Conservation (phyloP, 148 eudicot genomes). For the Persicaria maculosa region DNA sequence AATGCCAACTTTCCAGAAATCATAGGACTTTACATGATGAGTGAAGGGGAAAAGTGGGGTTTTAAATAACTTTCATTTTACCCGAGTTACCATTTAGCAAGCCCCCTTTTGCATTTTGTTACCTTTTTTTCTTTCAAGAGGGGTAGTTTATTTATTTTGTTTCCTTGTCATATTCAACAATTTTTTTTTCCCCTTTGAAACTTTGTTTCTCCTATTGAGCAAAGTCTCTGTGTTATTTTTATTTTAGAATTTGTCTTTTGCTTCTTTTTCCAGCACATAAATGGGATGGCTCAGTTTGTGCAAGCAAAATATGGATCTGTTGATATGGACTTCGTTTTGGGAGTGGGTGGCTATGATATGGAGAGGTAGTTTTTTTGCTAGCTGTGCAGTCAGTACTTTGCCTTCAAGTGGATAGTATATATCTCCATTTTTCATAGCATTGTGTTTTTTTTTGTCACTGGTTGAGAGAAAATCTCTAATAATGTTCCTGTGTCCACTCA, state of each 20-base stretch:
- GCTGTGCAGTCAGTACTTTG: neutral
- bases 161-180: too few relatives aligned
- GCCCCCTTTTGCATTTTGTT: too few relatives aligned
- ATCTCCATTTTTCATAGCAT: neutral
- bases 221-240: neutral
- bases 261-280: slow-evolving; percentile 53
- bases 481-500: neutral
- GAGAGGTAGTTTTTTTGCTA: slow-evolving; percentile 45
- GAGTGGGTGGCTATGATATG: slow-evolving; percentile 96
- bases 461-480: neutral
- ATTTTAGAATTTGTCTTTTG: slow-evolving; percentile 7
- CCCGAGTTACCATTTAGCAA: neutral
- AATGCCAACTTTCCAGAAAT: neutral
- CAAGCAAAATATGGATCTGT: slow-evolving; percentile 67
- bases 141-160: too few relatives aligned
- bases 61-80: too few relatives aligned
- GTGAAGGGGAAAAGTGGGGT: too few relatives aligned
- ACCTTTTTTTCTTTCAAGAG: too few relatives aligned
- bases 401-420: neutral
- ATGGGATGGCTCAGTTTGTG: slow-evolving; percentile 80
- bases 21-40: neutral
- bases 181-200: too few relatives aligned
- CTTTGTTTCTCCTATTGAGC: neutral
- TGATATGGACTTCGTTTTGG: slow-evolving; percentile 86
- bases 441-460: neutral